Percentiles rank a stretch among this genome's conserved stretches.
Evolutionary conservation across 164 flowering plant genomes (phyloP).

Genomic region (Nelumbo lutea): DNA sequence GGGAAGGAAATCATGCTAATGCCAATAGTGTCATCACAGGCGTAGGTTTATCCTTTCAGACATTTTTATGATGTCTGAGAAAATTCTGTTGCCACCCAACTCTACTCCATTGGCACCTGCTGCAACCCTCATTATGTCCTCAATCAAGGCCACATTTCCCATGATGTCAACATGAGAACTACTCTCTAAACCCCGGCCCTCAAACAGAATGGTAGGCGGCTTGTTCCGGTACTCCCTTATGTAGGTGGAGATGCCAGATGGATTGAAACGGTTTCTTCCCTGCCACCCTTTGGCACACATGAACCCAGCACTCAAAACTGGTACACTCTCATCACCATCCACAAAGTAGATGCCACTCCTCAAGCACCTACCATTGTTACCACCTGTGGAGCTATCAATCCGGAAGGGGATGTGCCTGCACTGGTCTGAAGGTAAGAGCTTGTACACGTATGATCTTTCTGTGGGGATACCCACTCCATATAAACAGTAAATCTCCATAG

Average conservation of each 20-base stretch:
- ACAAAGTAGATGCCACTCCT: constrained; percentile 53
- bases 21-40: constrained; percentile 23
- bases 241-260: constrained; percentile 52
- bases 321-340: constrained; percentile 73
- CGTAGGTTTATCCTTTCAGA: constrained; percentile 46
- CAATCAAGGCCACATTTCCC: constrained; percentile 73
- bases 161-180: constrained; percentile 73
- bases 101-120: constrained; percentile 58
- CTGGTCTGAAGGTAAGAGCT: constrained; percentile 35
- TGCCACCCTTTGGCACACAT: constrained; percentile 87
- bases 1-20: not conserved
- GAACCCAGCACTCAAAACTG: constrained; percentile 68
- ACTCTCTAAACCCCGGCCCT: constrained; percentile 64
- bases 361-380: constrained; percentile 36
- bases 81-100: constrained; percentile 58
- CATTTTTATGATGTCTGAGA: constrained; percentile 55
- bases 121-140: constrained; percentile 63
- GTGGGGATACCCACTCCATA: constrained; percentile 78
- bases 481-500: constrained; percentile 66
- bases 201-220: constrained; percentile 48
- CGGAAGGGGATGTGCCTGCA: constrained; percentile 67
- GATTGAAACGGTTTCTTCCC: constrained; percentile 67
- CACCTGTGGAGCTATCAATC: constrained; percentile 54
- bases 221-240: constrained; percentile 64
- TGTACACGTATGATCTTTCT: constrained; percentile 75